A percentile compares a stretch with the other conserved stretches of the same genome.
Conservation (phyloP, 2,329 filamentous ascomycete species). For the Thelonectria olida region DNA sequence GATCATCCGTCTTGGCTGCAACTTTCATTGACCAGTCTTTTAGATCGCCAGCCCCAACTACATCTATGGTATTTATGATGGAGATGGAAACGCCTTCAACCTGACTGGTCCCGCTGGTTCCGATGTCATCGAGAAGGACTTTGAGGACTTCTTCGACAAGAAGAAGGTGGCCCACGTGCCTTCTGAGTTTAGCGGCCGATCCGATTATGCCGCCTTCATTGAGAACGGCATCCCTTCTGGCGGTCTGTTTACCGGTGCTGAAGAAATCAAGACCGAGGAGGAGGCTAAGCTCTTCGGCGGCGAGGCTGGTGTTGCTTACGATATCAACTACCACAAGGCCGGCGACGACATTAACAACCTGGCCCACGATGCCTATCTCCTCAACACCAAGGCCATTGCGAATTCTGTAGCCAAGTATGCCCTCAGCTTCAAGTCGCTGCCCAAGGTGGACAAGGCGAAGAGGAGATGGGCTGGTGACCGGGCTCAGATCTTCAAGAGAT, state of each 20-base stretch:
- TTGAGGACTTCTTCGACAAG: conserved; percentile 62
- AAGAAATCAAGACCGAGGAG: conserved; percentile 68
- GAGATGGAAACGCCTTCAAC: conserved; percentile 69
- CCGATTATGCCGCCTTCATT: conserved; percentile 75
- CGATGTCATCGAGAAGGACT: conserved; percentile 66
- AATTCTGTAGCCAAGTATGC: conserved; percentile 54
- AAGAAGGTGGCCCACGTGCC: conserved; percentile 62
- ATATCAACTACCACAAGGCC: conserved; percentile 56
- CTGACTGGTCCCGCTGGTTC: conserved; percentile 64
- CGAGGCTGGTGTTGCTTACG: conserved; percentile 59
- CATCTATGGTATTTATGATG: conserved; percentile 65
- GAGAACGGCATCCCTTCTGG: conserved; percentile 72
- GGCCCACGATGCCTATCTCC: conserved; percentile 53
- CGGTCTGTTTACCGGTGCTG: conserved; percentile 75
- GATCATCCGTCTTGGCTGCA: no score
- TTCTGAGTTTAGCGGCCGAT: conserved; percentile 71
- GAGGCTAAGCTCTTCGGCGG: conserved; percentile 71
- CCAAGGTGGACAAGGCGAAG: conserved; percentile 37
- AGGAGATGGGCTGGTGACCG: conserved; percentile 44
- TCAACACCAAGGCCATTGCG: conserved; percentile 55
- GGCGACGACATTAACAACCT: conserved; percentile 54
- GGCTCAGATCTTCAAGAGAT: conserved; percentile 41
- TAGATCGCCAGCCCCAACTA: conserved; percentile 60
- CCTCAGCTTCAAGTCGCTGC: conserved; percentile 48
- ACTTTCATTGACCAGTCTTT: not conserved